phyloP scores from a whole-genome alignment of 1,139 yeast species.

The Blastobotrys persicus region DNA sequence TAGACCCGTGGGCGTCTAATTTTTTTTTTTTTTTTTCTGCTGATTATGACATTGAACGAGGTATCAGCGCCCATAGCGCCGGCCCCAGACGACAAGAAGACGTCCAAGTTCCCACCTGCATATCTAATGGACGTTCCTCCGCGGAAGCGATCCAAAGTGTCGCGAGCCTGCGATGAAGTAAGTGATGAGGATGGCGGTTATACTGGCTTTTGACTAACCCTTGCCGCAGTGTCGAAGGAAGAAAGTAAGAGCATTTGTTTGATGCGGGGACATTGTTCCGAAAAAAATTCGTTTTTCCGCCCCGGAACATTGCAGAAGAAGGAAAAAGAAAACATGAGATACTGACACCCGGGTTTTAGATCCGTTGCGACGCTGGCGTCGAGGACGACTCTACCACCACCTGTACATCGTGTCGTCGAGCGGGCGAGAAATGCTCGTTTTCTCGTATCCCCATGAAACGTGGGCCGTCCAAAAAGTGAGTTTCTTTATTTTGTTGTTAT shows the following conservation, averaged over 20 bases:
- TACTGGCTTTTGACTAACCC: constrained; percentile 5
- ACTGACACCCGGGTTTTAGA: constrained; percentile 28
- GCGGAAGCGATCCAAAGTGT: constrained; percentile 43
- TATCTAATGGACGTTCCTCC: constrained; percentile 27
- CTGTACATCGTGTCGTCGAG: constrained; percentile 41
- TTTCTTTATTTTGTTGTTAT: neutral
- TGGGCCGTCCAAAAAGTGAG: constrained; percentile 41
- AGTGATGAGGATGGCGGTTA: no score
- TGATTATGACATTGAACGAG: constrained; percentile 3
- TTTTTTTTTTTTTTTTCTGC: neutral
- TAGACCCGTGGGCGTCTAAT: no score
- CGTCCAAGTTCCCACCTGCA: constrained; percentile 6
- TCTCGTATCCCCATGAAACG: constrained; percentile 44
- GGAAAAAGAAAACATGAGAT: no score
- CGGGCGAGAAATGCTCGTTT: constrained; percentile 42
- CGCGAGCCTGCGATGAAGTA: constrained; percentile 45
- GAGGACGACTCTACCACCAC: constrained; percentile 31
- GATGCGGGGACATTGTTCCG: constrained; percentile 4
- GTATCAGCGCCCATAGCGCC: constrained; percentile 5
- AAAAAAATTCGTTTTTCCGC: constrained; percentile 14
- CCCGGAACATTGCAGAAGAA: constrained; percentile 10
- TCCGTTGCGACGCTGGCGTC: constrained; percentile 41
- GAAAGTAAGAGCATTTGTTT: constrained; percentile 31
- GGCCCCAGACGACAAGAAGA: constrained; percentile 7
- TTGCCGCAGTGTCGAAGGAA: constrained; percentile 37